These are phyloP conservation scores for Fusarium oxysporum DNA, from an alignment of 2,329 filamentous ascomycete species.

Conservation along the genomic window DNA sequence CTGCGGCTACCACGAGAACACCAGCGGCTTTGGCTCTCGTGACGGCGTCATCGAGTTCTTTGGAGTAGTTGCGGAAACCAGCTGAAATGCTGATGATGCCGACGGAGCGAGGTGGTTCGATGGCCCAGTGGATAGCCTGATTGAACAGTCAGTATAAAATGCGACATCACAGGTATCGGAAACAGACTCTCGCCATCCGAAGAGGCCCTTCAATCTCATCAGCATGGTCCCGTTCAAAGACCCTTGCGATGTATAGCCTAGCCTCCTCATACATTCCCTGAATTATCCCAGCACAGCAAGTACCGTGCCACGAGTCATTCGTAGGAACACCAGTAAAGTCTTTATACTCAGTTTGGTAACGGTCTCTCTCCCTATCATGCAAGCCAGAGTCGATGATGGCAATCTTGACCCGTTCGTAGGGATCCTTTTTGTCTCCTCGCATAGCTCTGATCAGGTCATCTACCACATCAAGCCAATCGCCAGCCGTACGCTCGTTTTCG, in stretches of 20 bases:
- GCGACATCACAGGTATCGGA: fast-evolving
- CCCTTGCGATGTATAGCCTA: fast-evolving
- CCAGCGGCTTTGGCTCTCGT: fast-evolving
- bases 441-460: fast-evolving
- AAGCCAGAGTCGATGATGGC: neutral
- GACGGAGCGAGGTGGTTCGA: fast-evolving
- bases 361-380: fast-evolving
- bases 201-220: fast-evolving
- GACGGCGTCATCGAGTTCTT: fast-evolving
- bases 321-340: fast-evolving
- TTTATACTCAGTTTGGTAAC: fast-evolving
- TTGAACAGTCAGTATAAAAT: fast-evolving
- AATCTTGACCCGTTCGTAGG: fast-evolving
- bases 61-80: neutral
- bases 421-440: fast-evolving
- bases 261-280: fast-evolving
- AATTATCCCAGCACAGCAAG: neutral
- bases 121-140: neutral
- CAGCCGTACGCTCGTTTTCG: fast-evolving
- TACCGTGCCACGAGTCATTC: neutral
- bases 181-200: neutral
- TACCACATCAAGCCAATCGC: fast-evolving
- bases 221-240: fast-evolving
- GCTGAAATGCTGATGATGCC: neutral
- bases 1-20: fast-evolving